Evolutionary conservation across 129 eudicot species (phyloP), one percentile per base, ranked within the genome.

Genomic region (Lonicera japonica): DNA sequence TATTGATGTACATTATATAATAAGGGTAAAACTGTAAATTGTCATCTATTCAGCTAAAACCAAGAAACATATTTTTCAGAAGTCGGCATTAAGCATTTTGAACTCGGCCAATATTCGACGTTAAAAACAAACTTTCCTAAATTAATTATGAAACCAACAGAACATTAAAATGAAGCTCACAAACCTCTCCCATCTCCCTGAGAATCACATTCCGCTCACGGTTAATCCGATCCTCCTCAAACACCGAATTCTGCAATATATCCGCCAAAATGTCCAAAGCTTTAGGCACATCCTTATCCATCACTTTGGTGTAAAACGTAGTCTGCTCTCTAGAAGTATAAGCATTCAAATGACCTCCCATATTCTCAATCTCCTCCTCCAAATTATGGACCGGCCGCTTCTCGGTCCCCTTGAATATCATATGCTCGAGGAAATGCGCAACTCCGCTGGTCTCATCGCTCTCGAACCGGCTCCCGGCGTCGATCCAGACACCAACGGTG

Each of bases 331-430:
- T 73, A 0, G 86, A 72, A 8, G 96, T 92, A 64, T 82, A 92
- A 15, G 96, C 98, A 71, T 92, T 88, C 79, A 92, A 78, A 62
- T 92, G 96, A 11, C 96, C 98, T 11, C 98, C 98, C 88, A 92
- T 88, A n/a, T 88, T 85, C 98, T 87, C 98, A 63, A 92, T 80
- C 78, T 87, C 96, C 75, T 92, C 88, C 73, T 92, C 96, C 68
- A 92, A 55, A 40, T 57, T 73, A 77, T 84, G 73, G 21, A 76
- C 80, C 2, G 59, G 23, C 70, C 98, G 71, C 70, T 29, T 82
- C 56, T 61, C 76, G 0, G 96, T 92, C 72, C 98, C 96, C 69
- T 92, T 85, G 40, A 92, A 87, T 21, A 92, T 82, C 95, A 92
- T 82, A 60, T 82, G 91, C 77, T 92, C 96, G 8, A 92, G 52